Evolutionary conservation across 106 monocot species (phyloP).

Genomic region (Acorus calamus): DNA sequence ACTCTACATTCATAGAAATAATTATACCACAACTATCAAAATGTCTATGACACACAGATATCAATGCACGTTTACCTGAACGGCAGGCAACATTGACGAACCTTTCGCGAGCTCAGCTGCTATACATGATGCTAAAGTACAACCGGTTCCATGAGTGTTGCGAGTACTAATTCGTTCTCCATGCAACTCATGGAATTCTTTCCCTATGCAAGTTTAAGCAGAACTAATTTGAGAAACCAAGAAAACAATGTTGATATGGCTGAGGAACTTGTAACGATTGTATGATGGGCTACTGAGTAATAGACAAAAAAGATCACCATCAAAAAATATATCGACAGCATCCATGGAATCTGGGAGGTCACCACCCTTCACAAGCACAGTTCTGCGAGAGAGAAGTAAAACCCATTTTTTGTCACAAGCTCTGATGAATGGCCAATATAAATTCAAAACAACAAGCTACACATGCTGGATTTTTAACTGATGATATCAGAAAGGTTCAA

Average conservation of each 20-base stretch:
- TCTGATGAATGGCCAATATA: too few species aligned
- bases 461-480: too few species aligned
- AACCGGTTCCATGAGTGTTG: slow-evolving; percentile 98
- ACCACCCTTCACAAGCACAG: slow-evolving; percentile 96
- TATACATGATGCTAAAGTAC: slow-evolving; percentile 91
- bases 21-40: neutral
- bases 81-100: slow-evolving; percentile 63
- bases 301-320: slow-evolving; percentile 40
- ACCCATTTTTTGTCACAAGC: too few species aligned
- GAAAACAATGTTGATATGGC: neutral
- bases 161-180: slow-evolving; percentile 60
- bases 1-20: neutral
- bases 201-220: slow-evolving; percentile 32
- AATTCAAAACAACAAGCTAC: too few species aligned
- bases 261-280: too few species aligned
- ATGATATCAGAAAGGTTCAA: too few species aligned
- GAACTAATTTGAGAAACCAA: neutral
- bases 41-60: neutral
- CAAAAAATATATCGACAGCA: slow-evolving; percentile 80
- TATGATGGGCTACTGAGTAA: too few species aligned
- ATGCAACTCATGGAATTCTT: slow-evolving; percentile 52
- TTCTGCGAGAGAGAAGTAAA: slow-evolving; percentile 22
- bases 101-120: slow-evolving; percentile 96
- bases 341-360: slow-evolving; percentile 61
- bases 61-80: slow-evolving; percentile 42